Conservation (phyloP, 352 stramenopile genomes). For the Globisporangium heterothallicum region DNA sequence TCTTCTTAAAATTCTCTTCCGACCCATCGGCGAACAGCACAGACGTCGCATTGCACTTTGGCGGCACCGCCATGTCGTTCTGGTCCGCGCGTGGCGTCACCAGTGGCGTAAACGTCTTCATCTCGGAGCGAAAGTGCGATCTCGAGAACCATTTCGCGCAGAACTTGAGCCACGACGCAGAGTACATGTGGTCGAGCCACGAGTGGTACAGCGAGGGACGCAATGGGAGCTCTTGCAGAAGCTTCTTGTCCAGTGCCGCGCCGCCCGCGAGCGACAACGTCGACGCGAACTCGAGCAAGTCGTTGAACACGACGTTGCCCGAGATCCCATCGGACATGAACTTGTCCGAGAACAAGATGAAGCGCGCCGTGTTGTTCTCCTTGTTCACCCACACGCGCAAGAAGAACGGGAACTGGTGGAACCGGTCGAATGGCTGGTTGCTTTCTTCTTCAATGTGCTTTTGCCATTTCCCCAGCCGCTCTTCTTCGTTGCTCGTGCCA, state of each 20-base stretch:
- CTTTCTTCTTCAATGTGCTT: conserved; percentile 6
- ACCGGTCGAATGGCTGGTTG: conserved; percentile 7
- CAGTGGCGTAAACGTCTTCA: conserved; percentile 10
- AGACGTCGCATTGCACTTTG: conserved; percentile 9
- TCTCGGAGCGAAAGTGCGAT: conserved; percentile 1
- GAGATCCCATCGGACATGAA: conserved; percentile 10
- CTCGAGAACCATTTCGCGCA: conserved; percentile 7
- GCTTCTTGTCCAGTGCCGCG: not conserved
- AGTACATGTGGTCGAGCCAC: conserved; percentile 7
- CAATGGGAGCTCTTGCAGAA: conserved; percentile 2
- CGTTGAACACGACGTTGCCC: conserved; percentile 7
- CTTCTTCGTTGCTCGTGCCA: conserved; percentile 2
- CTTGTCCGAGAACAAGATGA: conserved; percentile 9
- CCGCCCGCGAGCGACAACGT: conserved; percentile 1
- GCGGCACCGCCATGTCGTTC: conserved; percentile 7
- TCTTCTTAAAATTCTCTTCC: conserved; percentile 10
- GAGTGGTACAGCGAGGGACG: conserved; percentile 3
- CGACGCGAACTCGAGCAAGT: conserved; percentile 8
- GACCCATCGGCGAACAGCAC: conserved; percentile 10
- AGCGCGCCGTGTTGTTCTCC: not conserved
- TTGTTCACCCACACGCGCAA: conserved; percentile 6
- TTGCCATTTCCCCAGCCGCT: conserved; percentile 10
- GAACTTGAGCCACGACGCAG: conserved; percentile 5
- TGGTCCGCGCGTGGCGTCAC: conserved; percentile 5
- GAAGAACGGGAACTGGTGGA: conserved; percentile 7